Conservation (phyloP, 2,329 filamentous ascomycete genomes). For the Chaetomium sp. region DNA sequence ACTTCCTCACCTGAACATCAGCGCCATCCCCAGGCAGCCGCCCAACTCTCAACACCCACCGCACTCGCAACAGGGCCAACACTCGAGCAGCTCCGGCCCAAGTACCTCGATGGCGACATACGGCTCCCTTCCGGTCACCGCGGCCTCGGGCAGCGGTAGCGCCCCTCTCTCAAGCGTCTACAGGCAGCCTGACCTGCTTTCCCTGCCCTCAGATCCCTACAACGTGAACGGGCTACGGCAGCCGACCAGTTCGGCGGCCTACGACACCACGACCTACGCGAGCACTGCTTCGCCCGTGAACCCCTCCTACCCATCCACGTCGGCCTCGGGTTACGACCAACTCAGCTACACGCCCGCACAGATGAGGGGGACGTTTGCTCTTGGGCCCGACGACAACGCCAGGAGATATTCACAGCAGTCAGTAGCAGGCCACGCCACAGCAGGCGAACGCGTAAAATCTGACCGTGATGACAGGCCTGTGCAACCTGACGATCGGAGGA, state of each 20-base stretch:
- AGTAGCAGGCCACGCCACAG: constrained; percentile 29
- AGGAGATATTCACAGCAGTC: constrained; percentile 80
- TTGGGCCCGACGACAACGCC: constrained; percentile 49
- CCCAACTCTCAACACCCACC: constrained; percentile 27
- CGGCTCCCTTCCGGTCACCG: constrained; percentile 63
- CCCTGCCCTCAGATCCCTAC: constrained; percentile 67
- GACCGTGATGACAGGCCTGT: constrained; percentile 44
- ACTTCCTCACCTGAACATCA: constrained; percentile 52
- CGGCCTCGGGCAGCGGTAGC: constrained; percentile 63
- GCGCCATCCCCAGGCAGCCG: constrained; percentile 49
- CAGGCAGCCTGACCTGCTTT: constrained; percentile 63
- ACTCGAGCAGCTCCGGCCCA: constrained; percentile 40
- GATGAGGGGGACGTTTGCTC: constrained; percentile 50
- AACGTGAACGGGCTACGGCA: constrained; percentile 58
- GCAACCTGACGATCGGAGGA: constrained; percentile 41
- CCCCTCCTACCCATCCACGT: constrained; percentile 59
- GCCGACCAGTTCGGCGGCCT: constrained; percentile 54
- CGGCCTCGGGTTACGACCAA: constrained; percentile 64
- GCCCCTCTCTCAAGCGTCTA: constrained; percentile 50
- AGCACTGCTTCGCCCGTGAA: constrained; percentile 61
- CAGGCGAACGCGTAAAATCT: constrained; percentile 57
- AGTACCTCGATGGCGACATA: constrained; percentile 65
- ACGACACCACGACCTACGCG: constrained; percentile 63
- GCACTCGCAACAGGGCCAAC: constrained; percentile 35
- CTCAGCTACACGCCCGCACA: constrained; percentile 67